Conservation (phyloP, 1,284 basidiomycete genomes). For the Gymnopus androsaceus region DNA sequence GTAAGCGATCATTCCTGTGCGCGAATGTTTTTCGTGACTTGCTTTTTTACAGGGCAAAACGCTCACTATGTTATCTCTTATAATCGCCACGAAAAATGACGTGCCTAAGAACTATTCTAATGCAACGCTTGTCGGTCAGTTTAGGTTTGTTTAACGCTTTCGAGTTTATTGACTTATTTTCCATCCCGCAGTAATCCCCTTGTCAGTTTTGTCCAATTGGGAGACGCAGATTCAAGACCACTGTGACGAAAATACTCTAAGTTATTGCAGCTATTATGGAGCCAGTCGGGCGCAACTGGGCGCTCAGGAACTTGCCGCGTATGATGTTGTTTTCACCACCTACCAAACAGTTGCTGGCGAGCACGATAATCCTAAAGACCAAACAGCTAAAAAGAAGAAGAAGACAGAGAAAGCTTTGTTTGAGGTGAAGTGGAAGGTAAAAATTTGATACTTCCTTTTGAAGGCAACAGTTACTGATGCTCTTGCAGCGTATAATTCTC, state of each 20-base stretch:
- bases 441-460: not conserved
- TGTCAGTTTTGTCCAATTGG: constrained; percentile 91
- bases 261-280: constrained; percentile 72
- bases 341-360: constrained; percentile 75
- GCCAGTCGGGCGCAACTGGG: constrained; percentile 56
- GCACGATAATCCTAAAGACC: constrained; percentile 33
- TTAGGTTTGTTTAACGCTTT: not conserved
- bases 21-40: not conserved
- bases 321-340: constrained; percentile 88
- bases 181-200: constrained; percentile 70
- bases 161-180: constrained; percentile 9
- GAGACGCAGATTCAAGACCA: constrained; percentile 86
- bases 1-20: not conserved
- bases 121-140: constrained; percentile 74
- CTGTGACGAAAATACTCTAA: constrained; percentile 57
- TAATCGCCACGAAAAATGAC: constrained; percentile 75
- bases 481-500: constrained; percentile 68
- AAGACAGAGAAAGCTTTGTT: constrained; percentile 59
- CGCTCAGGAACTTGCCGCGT: constrained; percentile 59
- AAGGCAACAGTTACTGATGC: not conserved
- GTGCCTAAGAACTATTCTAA: constrained; percentile 56
- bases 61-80: constrained; percentile 75
- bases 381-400: constrained; percentile 57
- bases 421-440: constrained; percentile 78
- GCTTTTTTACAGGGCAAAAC: constrained; percentile 70